phyloP scores from a whole-genome alignment of 2,329 filamentous ascomycete genomes.

The Dothiorella sarmentorum region DNA sequence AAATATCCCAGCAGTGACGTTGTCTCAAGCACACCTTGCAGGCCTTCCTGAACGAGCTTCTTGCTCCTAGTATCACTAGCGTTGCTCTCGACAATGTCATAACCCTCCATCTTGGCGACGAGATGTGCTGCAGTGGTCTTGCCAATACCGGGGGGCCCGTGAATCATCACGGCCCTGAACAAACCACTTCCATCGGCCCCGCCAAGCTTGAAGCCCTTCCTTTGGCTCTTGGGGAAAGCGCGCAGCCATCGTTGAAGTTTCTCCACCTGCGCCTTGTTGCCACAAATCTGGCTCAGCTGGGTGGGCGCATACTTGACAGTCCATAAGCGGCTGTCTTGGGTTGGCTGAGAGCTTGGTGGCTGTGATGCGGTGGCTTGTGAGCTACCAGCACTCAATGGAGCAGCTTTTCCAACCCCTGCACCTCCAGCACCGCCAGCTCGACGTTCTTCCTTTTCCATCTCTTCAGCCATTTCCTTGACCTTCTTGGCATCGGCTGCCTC shows the following conservation, averaged over 20 bases:
- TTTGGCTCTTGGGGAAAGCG: conserved; percentile 74
- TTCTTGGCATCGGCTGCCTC: conserved; percentile 80
- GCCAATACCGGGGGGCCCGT: conserved; percentile 91
- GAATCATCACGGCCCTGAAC: conserved; percentile 88
- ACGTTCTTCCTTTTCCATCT: conserved; percentile 78
- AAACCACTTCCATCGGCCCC: conserved; percentile 81
- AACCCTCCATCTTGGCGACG: conserved; percentile 87
- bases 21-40: conserved; percentile 90
- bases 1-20: conserved; percentile 92
- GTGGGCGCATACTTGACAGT: conserved; percentile 94
- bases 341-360: conserved; percentile 28
- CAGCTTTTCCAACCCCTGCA: conserved; percentile 39
- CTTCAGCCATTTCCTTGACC: conserved; percentile 71
- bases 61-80: conserved; percentile 96
- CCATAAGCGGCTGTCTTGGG: conserved; percentile 58
- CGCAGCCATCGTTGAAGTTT: conserved; percentile 85
- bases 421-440: conserved; percentile 45
- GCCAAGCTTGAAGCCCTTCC: conserved; percentile 74
- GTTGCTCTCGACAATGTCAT: conserved; percentile 91
- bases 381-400: conserved; percentile 34
- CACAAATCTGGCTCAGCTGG: conserved; percentile 81
- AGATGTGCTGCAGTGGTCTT: conserved; percentile 97
- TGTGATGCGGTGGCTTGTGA: conserved; percentile 34
- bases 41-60: conserved; percentile 82
- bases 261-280: conserved; percentile 87